Conservation (phyloP, 495 filamentous ascomycete genomes). For the Aspergillus carlsbadensis region DNA sequence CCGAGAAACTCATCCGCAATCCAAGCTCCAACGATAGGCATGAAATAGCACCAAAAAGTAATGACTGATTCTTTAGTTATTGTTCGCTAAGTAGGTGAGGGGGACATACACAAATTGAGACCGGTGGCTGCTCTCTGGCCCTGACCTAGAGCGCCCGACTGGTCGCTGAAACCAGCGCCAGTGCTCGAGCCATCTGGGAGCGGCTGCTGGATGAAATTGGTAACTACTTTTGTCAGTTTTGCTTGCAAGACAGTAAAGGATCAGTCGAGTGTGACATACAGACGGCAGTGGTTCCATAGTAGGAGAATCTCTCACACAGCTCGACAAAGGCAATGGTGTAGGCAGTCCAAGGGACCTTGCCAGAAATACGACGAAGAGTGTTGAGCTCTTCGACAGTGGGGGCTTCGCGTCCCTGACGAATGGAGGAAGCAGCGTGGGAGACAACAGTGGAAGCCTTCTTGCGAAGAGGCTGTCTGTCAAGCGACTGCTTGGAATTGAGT, state of each 20-base stretch:
- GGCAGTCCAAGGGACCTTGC: slow-evolving; percentile 59
- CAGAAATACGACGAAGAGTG: slow-evolving; percentile 64
- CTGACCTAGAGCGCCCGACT: slow-evolving; percentile 61
- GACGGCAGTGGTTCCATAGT: slow-evolving; percentile 72
- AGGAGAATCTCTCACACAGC: slow-evolving; percentile 74
- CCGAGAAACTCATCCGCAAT: slow-evolving; percentile 72
- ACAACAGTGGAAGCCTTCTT: slow-evolving; percentile 2
- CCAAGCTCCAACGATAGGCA: slow-evolving; percentile 67
- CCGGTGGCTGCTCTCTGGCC: slow-evolving; percentile 65
- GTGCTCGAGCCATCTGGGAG: slow-evolving; percentile 60
- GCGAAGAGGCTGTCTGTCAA: neutral
- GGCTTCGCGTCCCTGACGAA: slow-evolving; percentile 3
- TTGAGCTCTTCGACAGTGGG: slow-evolving; percentile 61
- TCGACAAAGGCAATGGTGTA: slow-evolving; percentile 75
- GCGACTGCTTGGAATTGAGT: slow-evolving; percentile 3
- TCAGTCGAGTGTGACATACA: slow-evolving; percentile 43
- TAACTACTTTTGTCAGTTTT: slow-evolving; percentile 25
- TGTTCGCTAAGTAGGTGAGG: neutral
- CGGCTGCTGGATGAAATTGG: slow-evolving; percentile 68
- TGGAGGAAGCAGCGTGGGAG: neutral
- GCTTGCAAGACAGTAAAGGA: too few species aligned
- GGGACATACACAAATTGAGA: slow-evolving; percentile 48
- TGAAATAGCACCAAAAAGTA: slow-evolving; percentile 70
- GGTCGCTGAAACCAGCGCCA: slow-evolving; percentile 57
- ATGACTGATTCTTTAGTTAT: slow-evolving; percentile 45